Conservation (phyloP, 2,329 filamentous ascomycete species). For the Aspergillus aculeatinus region DNA sequence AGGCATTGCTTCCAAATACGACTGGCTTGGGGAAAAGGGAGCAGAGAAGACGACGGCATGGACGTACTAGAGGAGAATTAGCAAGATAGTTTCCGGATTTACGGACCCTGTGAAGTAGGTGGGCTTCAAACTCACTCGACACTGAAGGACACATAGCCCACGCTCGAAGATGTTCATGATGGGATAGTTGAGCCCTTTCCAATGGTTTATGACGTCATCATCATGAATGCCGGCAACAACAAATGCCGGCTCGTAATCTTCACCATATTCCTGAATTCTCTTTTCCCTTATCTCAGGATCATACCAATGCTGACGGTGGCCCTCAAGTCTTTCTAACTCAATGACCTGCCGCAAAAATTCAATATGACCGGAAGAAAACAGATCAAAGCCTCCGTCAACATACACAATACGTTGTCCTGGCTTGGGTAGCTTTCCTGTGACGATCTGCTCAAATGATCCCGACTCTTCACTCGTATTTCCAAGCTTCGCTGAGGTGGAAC, state of each 20-base stretch:
- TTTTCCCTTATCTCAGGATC: constrained; percentile 62
- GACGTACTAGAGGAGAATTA: constrained; percentile 63
- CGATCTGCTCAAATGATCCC: constrained; percentile 66
- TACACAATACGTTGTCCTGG: constrained; percentile 86
- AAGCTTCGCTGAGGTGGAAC: constrained; percentile 38
- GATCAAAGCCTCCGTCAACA: constrained; percentile 93
- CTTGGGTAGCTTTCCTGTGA: constrained; percentile 68
- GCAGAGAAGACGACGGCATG: constrained; percentile 85
- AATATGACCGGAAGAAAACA: constrained; percentile 96
- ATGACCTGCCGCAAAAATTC: constrained; percentile 83
- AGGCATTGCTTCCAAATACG: constrained; percentile 74
- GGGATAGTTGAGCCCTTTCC: constrained; percentile 97
- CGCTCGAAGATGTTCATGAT: constrained; percentile 99
- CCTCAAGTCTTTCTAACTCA: constrained; percentile 68
- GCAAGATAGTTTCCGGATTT: neutral
- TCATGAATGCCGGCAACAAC: constrained; percentile 94
- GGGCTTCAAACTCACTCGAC: constrained; percentile 61
- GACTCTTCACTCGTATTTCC: constrained; percentile 54
- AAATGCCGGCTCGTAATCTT: constrained; percentile 78
- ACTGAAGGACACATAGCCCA: constrained; percentile 91
- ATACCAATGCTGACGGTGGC: constrained; percentile 71
- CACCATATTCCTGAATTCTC: constrained; percentile 61
- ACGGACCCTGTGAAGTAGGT: neutral
- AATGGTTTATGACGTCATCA: constrained; percentile 90
- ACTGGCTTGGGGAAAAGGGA: constrained; percentile 78